Evolutionary conservation across 352 stramenopile genomes (phyloP).

Genomic region (Phytopythium delawarense): DNA sequence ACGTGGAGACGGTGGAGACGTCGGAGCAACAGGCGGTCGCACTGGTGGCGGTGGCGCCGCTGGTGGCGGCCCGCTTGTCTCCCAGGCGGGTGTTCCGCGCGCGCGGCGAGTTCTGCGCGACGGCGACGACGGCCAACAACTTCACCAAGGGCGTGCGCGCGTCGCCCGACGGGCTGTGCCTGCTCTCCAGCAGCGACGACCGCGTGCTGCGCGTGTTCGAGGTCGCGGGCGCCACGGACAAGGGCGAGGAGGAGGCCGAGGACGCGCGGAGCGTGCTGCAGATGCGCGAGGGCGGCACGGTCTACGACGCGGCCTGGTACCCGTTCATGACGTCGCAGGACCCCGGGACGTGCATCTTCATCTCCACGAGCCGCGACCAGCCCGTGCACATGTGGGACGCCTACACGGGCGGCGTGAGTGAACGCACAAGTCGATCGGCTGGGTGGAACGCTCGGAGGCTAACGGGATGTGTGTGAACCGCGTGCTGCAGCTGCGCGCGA

Average conservation of each 20-base stretch:
- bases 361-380: slow-evolving; percentile 81
- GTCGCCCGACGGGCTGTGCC: slow-evolving; percentile 79
- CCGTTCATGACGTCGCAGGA: slow-evolving; percentile 79
- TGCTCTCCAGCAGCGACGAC: slow-evolving; percentile 87
- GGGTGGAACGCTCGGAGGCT: background rate
- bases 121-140: slow-evolving; percentile 38
- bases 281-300: slow-evolving; percentile 62
- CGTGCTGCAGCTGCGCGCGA: slow-evolving; percentile 46
- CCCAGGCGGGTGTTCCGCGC: slow-evolving; percentile 14
- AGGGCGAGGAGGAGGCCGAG: background rate
- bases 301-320: slow-evolving; percentile 90
- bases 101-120: slow-evolving; percentile 25
- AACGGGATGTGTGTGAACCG: too few relatives aligned
- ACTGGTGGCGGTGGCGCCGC: background rate
- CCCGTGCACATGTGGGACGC: slow-evolving; percentile 92
- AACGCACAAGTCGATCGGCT: background rate
- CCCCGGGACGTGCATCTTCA: slow-evolving; percentile 80
- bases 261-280: slow-evolving; percentile 35
- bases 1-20: background rate
- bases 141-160: slow-evolving; percentile 74
- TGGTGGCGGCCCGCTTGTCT: background rate
- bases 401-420: slow-evolving; percentile 61
- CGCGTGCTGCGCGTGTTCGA: slow-evolving; percentile 79
- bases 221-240: slow-evolving; percentile 5
- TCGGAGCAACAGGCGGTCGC: too few relatives aligned